Evolutionary conservation across 768 basidiomycete species (phyloP), one percentile per base, ranked within the genome.

Genomic region (Hygrocybe coccinea): DNA sequence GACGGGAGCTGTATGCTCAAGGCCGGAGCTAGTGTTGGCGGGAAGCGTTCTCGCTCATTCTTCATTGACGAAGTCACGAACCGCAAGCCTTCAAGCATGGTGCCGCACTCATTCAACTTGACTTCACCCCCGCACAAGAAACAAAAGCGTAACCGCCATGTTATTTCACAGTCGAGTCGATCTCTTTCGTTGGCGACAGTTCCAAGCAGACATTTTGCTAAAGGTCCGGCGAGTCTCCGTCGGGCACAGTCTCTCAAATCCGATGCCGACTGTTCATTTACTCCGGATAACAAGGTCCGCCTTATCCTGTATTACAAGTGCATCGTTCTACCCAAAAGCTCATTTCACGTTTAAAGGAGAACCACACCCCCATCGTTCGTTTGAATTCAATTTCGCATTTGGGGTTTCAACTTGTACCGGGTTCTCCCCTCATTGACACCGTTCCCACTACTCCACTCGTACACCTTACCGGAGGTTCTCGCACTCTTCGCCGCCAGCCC

Each of bases 161-260:
- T 12, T 17, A 21, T 12, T 12, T 44, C 21, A 44, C 8, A 17
- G 8, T 19, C 43, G 7, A 44, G 43, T 17, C 43, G 8, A 7
- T 44, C 43, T 19, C 17, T 44, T 8, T 17, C 21, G 44, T 22
- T 5, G 3, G 21, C 6, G 12, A 46, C 14, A 41, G 10, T 11
- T 10, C 5, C 15, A 12, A 46, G 21, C 21, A n/a, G 21, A 5
- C 15, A n/a, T 17, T 61, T 63, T 17, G 69, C 73, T 2, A 68
- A 58, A 24, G 59, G 64, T 4, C 71, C 74, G 21, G 77, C 76
- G 0, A 78, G 77, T 53, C 17, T 76, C 10, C 69, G 77, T 37
- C 69, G 75, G 22, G 76, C 75, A 0, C 65, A 62, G 15, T 76
- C 76, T 2, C 53, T 79, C 46, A 65, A 66, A 15, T 74, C 76